Percentiles rank a stretch among this genome's conserved stretches.
phyloP scores from a whole-genome alignment of 169 alveolate genomes.

The Cytauxzoon felis region DNA sequence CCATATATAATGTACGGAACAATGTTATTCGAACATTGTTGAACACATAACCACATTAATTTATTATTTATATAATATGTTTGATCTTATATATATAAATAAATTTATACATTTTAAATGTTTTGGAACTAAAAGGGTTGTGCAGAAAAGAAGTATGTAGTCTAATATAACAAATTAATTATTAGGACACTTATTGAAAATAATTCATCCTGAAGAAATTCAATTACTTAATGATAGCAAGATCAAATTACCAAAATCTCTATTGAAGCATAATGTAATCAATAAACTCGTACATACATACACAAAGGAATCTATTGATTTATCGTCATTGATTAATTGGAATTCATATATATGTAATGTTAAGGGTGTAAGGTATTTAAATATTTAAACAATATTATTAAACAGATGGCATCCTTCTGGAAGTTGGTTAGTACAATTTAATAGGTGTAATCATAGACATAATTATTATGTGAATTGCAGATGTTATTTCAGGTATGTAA shows the following conservation, averaged over 20 bases:
- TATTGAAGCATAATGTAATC: slow-evolving; percentile 73
- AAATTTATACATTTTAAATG: neutral
- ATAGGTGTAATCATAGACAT: slow-evolving; percentile 73
- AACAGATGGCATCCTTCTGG: slow-evolving; percentile 85
- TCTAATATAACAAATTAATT: neutral
- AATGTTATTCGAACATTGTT: slow-evolving; percentile 58
- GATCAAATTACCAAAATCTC: slow-evolving; percentile 76
- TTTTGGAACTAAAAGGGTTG: slow-evolving; percentile 61
- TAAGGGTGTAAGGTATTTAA: slow-evolving; percentile 71
- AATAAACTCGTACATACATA: slow-evolving; percentile 73
- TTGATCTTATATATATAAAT: slow-evolving; percentile 5
- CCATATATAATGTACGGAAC: slow-evolving; percentile 59
- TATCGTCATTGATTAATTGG: slow-evolving; percentile 79
- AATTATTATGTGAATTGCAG: slow-evolving; percentile 82
- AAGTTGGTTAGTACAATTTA: slow-evolving; percentile 84
- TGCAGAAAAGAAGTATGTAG: slow-evolving; percentile 49
- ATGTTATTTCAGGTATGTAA: slow-evolving; percentile 70
- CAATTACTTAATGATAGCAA: slow-evolving; percentile 15
- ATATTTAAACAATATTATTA: neutral
- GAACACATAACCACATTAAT: slow-evolving; percentile 22
- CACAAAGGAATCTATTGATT: slow-evolving; percentile 70
- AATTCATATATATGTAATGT: slow-evolving; percentile 76
- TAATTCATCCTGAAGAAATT: slow-evolving; percentile 57
- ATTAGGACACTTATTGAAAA: slow-evolving; percentile 51
- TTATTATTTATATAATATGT: slow-evolving; percentile 1